Evolutionary conservation across 148 eudicot genomes (phyloP), one percentile per base, ranked within the genome.

Genomic region (Selenicereus undatus): DNA sequence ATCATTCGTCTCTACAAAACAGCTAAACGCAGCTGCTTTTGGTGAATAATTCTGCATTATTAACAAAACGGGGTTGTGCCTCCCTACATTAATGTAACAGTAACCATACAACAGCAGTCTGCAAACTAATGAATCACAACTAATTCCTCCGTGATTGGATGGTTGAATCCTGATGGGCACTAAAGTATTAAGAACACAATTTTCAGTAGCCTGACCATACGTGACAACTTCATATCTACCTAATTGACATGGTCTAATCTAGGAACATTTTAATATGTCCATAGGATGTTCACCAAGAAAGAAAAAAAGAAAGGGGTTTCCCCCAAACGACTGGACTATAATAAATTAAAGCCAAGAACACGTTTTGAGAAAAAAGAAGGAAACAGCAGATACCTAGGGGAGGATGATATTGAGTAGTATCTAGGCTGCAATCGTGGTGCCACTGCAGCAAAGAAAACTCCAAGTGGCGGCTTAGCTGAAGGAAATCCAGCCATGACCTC

Each of bases 331-430:
- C 56, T 6, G 29, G 30, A 73, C 48, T 24, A 21, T 7, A 50
- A 74, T 6, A 43, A 76, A 54, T n/a, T 56, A 56, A 76, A 54
- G 22, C 64, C 6, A 30, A 77, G 21, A 64, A 11, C 50, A 21
- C 1, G 17, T 65, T 2, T 54, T 60, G 13, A 60, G 68, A 56
- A 52, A 24, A 52, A 72, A 13, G 80, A 72, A 27, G 71, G 26
- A 66, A 26, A 64, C 35, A 26, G 35, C 14, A 27, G 18, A 26
- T 32, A 96, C 98, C 87, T 86, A 60, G 99, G 94, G 69, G 99
- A 96, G 80, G 99, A 96, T 51, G 98, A 96, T 78, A 96, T 96
- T 24, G 99, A 96, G 80, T 96, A 96, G 88, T 86, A 96, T 91
- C 99, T 86, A 52, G 99, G 98, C 90, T 90, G 94, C 81, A 96